phyloP scores from a whole-genome alignment of 495 filamentous ascomycete species.

The Aspergillus taichungensis region DNA sequence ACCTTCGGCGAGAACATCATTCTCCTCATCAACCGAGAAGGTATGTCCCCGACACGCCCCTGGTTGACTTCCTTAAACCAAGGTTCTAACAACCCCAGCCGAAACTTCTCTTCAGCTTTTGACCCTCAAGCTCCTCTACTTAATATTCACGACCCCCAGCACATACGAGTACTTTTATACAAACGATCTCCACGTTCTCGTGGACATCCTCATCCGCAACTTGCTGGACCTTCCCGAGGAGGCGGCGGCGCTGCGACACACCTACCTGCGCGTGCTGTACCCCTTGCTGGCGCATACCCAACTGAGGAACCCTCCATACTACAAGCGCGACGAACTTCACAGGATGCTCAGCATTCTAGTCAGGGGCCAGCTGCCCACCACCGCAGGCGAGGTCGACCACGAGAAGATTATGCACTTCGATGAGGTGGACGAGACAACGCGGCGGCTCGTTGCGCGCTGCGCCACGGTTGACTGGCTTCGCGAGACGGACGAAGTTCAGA shows the following conservation, averaged over 20 bases:
- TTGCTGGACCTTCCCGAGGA: slow-evolving; percentile 85
- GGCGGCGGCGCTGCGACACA: slow-evolving; percentile 73
- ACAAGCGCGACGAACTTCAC: slow-evolving; percentile 82
- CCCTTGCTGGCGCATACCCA: slow-evolving; percentile 88
- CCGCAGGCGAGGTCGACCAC: slow-evolving; percentile 19
- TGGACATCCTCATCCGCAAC: slow-evolving; percentile 95
- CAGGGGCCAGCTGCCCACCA: slow-evolving; percentile 24
- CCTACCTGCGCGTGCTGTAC: slow-evolving; percentile 93
- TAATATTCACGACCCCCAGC: slow-evolving; percentile 81
- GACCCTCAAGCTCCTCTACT: slow-evolving; percentile 89
- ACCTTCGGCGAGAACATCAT: slow-evolving; percentile 99
- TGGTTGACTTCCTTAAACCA: no score
- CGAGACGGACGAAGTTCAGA: slow-evolving; percentile 22
- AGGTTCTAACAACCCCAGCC: slow-evolving; percentile 28
- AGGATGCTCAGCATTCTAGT: slow-evolving; percentile 62
- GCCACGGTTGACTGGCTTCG: slow-evolving; percentile 74
- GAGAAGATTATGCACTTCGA: slow-evolving; percentile 69
- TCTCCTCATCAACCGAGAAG: slow-evolving; percentile 89
- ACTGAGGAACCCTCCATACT: slow-evolving; percentile 71
- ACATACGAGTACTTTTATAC: slow-evolving; percentile 98
- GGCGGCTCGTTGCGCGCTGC: slow-evolving; percentile 74
- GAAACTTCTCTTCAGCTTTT: slow-evolving; percentile 89
- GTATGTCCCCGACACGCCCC: slow-evolving; percentile 24
- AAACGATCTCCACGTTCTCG: slow-evolving; percentile 87
- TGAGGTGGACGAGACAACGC: slow-evolving; percentile 82